Evolutionary conservation across 2,329 filamentous ascomycete genomes (phyloP).

Genomic region (Coniochaeta hoffmannii): DNA sequence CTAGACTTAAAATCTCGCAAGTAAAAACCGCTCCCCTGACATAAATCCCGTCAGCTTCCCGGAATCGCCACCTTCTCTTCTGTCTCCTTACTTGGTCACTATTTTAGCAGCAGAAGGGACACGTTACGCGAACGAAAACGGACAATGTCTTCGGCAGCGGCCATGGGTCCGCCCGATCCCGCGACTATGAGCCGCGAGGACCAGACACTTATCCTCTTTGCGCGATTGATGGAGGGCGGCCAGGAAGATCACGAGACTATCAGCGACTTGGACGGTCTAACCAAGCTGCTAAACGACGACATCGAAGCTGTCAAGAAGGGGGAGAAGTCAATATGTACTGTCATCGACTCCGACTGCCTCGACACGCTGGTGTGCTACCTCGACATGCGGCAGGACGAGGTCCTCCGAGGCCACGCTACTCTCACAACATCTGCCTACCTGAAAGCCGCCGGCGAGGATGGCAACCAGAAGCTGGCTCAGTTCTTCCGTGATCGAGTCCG

Average conservation of each 20-base stretch:
- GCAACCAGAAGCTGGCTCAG: constrained; percentile 59
- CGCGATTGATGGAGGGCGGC: constrained; percentile 83
- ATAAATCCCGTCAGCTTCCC: not conserved
- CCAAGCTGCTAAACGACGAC: constrained; percentile 52
- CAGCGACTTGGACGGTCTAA: constrained; percentile 48
- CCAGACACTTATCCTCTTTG: constrained; percentile 70
- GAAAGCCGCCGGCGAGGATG: constrained; percentile 65
- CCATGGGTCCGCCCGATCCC: not conserved
- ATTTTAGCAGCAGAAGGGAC: not conserved
- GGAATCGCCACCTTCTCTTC: not conserved
- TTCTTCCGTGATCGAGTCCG: constrained; percentile 69
- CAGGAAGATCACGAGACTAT: constrained; percentile 71
- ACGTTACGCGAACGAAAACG: not conserved
- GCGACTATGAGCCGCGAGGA: constrained; percentile 40
- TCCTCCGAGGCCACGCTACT: constrained; percentile 73
- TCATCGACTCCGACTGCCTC: constrained; percentile 68
- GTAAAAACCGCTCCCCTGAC: not conserved
- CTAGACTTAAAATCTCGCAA: not conserved
- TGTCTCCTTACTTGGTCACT: not conserved
- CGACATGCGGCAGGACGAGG: constrained; percentile 70
- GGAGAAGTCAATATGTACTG: constrained; percentile 44
- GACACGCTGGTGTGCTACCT: constrained; percentile 82
- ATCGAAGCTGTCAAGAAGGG: constrained; percentile 33
- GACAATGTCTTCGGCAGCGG: not conserved
- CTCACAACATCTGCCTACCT: constrained; percentile 78